A percentile compares a stretch with the other conserved stretches of the same genome.
Evolutionary conservation across 768 basidiomycete genomes (phyloP).

Genomic region (Kockovaella imperatae): DNA sequence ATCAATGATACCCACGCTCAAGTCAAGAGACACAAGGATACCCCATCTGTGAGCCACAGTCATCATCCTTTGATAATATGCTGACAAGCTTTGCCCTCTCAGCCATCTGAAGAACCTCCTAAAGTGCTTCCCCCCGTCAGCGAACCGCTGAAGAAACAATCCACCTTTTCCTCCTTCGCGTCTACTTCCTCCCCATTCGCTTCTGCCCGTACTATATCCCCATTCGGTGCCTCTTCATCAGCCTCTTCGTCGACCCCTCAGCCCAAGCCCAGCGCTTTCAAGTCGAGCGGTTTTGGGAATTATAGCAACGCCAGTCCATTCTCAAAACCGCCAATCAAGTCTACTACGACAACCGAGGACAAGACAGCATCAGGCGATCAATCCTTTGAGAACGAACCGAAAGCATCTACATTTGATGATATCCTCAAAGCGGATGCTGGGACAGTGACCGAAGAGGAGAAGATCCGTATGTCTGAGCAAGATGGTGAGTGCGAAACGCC

Average conservation of each 20-base stretch:
- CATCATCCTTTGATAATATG: not conserved
- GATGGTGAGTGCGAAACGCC: slow-evolving; percentile 39
- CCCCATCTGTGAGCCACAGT: slow-evolving; percentile 15
- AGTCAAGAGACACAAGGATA: slow-evolving; percentile 27
- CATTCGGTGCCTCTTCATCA: slow-evolving; percentile 4
- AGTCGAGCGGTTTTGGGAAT: slow-evolving; percentile 24
- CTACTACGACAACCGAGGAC: slow-evolving; percentile 5
- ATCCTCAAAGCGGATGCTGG: slow-evolving; percentile 21
- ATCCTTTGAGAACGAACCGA: slow-evolving; percentile 5
- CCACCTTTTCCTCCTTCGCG: slow-evolving; percentile 36
- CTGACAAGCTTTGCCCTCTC: not conserved
- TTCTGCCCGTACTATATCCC: slow-evolving; percentile 1
- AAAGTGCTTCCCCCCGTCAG: not conserved
- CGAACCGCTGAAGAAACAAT: slow-evolving; percentile 35
- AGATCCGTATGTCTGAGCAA: slow-evolving; percentile 42
- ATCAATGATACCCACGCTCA: slow-evolving; percentile 10
- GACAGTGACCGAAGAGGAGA: slow-evolving; percentile 30
- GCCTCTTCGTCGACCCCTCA: slow-evolving; percentile 13
- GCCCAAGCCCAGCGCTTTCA: slow-evolving; percentile 8
- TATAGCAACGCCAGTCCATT: slow-evolving; percentile 33
- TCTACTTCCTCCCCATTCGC: slow-evolving; percentile 25
- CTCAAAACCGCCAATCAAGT: slow-evolving; percentile 17
- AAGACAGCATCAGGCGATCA: not conserved
- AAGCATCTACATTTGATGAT: slow-evolving; percentile 35
- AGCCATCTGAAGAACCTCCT: not conserved